Evolutionary conservation across 257 asterid genomes (phyloP).

Genomic region (Solanum chiquidenum): DNA sequence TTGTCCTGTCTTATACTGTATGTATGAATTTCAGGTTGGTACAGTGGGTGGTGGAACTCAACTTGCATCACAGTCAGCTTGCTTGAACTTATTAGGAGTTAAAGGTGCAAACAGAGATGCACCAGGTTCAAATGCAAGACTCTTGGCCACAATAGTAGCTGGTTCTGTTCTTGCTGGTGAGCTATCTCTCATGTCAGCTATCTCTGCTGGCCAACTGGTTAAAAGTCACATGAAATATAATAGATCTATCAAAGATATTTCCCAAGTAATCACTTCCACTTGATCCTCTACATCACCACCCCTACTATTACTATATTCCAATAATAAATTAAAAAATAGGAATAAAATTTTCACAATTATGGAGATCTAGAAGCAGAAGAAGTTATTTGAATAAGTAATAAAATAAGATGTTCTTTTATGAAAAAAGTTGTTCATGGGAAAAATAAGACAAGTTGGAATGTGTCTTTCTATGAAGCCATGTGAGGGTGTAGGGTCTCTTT

Average conservation of each 20-base stretch:
- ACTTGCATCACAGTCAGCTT: slow-evolving; percentile 42
- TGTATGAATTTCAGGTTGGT: slow-evolving; percentile 27
- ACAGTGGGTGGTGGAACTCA: slow-evolving; percentile 56
- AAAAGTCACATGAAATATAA: slow-evolving; percentile 44
- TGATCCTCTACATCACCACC: not conserved
- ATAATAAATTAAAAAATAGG: not conserved
- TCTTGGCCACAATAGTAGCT: slow-evolving; percentile 37
- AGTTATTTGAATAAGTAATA: not conserved
- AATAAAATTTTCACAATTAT: not conserved
- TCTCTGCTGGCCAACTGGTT: slow-evolving; percentile 46
- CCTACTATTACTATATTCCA: not conserved
- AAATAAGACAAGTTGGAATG: not conserved
- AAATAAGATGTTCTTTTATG: not conserved
- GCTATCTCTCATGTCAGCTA: slow-evolving; percentile 40
- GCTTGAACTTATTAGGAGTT: slow-evolving; percentile 42
- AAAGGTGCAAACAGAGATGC: slow-evolving; percentile 35
- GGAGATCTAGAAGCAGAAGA: not conserved
- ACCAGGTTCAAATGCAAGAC: slow-evolving; percentile 38
- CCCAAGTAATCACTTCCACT: slow-evolving; percentile 7
- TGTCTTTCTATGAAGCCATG: slow-evolving; percentile 3
- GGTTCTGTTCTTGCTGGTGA: slow-evolving; percentile 49
- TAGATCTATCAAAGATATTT: slow-evolving; percentile 32
- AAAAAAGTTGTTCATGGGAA: not conserved
- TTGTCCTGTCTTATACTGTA: not conserved
- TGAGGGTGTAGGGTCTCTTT: not conserved